Percentiles rank a stretch among this genome's conserved stretches.
Evolutionary conservation across 176 grass and related monocot genomes (phyloP).

Genomic region (Cymbopogon citratus): DNA sequence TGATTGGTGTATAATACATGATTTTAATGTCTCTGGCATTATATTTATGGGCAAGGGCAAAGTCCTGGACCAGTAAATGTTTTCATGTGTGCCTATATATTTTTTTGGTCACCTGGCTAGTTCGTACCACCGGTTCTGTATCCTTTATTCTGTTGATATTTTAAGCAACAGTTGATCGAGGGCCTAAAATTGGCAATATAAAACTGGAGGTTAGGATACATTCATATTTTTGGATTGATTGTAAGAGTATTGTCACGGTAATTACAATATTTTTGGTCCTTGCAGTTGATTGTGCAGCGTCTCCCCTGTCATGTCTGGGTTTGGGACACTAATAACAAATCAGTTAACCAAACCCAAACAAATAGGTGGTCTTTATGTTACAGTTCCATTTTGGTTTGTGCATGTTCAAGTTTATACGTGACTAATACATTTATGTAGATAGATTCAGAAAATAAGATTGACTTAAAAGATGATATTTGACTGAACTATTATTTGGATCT

Average conservation of each 20-base stretch:
- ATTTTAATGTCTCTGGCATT: neutral
- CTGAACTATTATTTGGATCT: neutral
- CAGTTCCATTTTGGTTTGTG: neutral
- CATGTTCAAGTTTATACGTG: neutral
- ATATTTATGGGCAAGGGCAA: conserved; percentile 10
- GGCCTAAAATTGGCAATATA: neutral
- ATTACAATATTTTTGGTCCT: neutral
- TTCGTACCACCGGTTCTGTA: neutral
- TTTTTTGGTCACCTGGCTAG: neutral
- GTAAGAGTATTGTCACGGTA: neutral
- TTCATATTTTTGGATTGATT: neutral
- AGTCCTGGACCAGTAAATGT: neutral
- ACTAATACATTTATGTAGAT: neutral
- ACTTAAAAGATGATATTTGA: neutral
- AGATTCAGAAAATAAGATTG: neutral
- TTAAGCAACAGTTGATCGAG: neutral
- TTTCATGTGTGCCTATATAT: neutral
- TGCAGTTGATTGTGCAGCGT: neutral
- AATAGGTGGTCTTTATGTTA: neutral
- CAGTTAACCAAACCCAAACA: neutral
- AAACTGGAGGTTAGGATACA: neutral
- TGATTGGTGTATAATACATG: neutral
- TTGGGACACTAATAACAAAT: neutral
- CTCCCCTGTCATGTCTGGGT: neutral
- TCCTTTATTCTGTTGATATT: neutral